Base-by-base conservation (phyloP, 495 filamentous ascomycete genomes). In the Penicillium angulare region DNA sequence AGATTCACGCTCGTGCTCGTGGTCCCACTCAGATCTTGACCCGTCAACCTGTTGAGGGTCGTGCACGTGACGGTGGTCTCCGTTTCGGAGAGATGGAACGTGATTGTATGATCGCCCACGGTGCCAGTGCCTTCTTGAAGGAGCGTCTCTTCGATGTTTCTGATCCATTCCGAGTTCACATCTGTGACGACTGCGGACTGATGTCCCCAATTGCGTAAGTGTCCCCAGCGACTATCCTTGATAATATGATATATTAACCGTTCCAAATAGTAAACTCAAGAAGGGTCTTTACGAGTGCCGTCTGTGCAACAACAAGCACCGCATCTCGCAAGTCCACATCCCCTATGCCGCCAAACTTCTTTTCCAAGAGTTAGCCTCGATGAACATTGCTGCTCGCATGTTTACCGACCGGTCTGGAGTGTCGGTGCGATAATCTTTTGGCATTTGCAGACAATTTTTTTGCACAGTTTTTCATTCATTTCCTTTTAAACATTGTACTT, bases 51-150 rank as follows among this genome's bases (percentile, higher is more conserved):
- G 92, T 97, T 9, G 93, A 99, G 69, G 93, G 93, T 83, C 84
- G 93, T 78, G 95, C 93, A 0, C 81, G 93, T 75, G 93, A 99
- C 69, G 93, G 93, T 79, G 93, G 93, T 75, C 82, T 99, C 38
- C 90, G 93, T 62, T 99, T 99, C 80, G 93, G 93, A 83, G 93
- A 99, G 79, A 99, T 99, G 93, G 93, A 99, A 73, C 92, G 93
- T 69, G 93, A 99, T 81, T 99, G 93, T 74, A 97, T 99, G 95
- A 97, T 99, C 70, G 87, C 95, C 23, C 95, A 99, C 71, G 93
- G 93, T 64, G 93, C 93, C 22, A 90, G 88, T 53, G 84, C 90
- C 4, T 97, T 99, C 82, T 76, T 99, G 66, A 97, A 97, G 76
- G 93, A 99, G 79, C 79, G 92, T 54, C 75, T 99, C 53, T 97